These are phyloP conservation scores for Artemisia tridentata DNA, from an alignment of 129 eudicot genomes.

Conservation along the genomic window DNA sequence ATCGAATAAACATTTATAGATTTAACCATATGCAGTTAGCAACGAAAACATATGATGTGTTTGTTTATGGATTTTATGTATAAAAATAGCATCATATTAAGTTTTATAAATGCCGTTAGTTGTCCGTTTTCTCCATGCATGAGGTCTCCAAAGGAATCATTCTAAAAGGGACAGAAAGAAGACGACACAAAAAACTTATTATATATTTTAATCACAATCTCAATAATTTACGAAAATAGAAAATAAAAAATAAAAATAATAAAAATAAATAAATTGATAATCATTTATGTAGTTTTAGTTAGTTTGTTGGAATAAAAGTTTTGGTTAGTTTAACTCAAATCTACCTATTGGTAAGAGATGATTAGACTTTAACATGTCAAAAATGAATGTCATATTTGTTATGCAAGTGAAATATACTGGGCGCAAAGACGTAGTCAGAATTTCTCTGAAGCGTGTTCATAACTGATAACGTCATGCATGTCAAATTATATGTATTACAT, in stretches of 20 bases:
- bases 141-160: conserved; percentile 12
- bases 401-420: too few relatives aligned
- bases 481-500: too few relatives aligned
- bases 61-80: too few relatives aligned
- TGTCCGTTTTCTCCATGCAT: not conserved
- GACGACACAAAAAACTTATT: not conserved
- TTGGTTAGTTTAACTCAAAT: too few relatives aligned
- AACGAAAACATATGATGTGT: not conserved
- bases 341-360: too few relatives aligned
- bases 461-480: too few relatives aligned
- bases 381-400: too few relatives aligned
- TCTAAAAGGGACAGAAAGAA: conserved; percentile 1
- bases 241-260: not conserved
- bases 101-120: not conserved
- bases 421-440: too few relatives aligned
- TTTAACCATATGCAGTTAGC: not conserved
- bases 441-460: too few relatives aligned
- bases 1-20: not conserved
- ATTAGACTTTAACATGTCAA: too few relatives aligned
- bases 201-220: not conserved
- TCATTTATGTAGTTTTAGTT: too few relatives aligned
- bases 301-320: too few relatives aligned
- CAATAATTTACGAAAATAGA: not conserved
- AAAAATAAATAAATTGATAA: not conserved
- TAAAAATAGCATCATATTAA: not conserved